These are phyloP conservation scores for Debaryomyces prosopidis DNA, from an alignment of 805 yeast genomes.

Conservation along the genomic window DNA sequence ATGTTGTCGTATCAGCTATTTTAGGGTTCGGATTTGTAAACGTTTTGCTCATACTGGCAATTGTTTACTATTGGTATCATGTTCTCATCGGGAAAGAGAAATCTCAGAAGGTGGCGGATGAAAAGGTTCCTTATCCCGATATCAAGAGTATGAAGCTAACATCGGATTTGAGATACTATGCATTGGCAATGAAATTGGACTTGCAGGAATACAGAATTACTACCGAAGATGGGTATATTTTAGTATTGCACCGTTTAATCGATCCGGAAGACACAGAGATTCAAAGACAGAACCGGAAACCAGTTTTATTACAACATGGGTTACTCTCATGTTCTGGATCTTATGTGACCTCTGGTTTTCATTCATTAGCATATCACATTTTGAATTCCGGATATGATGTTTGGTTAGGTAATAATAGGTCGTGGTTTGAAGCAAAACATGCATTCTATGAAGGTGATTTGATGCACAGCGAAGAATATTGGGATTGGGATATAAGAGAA, in stretches of 20 bases:
- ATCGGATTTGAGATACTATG: conserved; percentile 65
- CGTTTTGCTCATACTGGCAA: conserved; percentile 24
- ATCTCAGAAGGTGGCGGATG: conserved; percentile 23
- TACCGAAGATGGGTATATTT: conserved; percentile 78
- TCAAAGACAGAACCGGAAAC: conserved; percentile 43
- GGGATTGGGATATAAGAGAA: conserved; percentile 94
- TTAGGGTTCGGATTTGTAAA: conserved; percentile 30
- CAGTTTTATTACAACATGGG: conserved; percentile 82
- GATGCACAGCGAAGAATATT: conserved; percentile 53
- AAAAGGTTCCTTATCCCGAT: conserved; percentile 35
- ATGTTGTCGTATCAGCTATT: conserved; percentile 25
- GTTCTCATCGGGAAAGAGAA: conserved; percentile 29
- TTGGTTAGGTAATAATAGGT: conserved; percentile 89
- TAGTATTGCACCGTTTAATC: conserved; percentile 64
- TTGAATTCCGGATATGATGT: conserved; percentile 68
- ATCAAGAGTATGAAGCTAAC: conserved; percentile 31
- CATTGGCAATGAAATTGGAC: conserved; percentile 57
- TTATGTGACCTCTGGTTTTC: conserved; percentile 77
- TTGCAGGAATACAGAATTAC: conserved; percentile 58
- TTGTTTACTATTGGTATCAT: conserved; percentile 30
- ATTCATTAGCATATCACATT: conserved; percentile 67
- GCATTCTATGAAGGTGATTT: conserved; percentile 29
- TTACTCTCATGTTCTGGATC: conserved; percentile 85
- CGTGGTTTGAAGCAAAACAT: conserved; percentile 80
- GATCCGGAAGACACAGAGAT: conserved; percentile 43